Evolutionary conservation across 1,139 yeast species (phyloP).

Genomic region (Meyerozyma athensensis): DNA sequence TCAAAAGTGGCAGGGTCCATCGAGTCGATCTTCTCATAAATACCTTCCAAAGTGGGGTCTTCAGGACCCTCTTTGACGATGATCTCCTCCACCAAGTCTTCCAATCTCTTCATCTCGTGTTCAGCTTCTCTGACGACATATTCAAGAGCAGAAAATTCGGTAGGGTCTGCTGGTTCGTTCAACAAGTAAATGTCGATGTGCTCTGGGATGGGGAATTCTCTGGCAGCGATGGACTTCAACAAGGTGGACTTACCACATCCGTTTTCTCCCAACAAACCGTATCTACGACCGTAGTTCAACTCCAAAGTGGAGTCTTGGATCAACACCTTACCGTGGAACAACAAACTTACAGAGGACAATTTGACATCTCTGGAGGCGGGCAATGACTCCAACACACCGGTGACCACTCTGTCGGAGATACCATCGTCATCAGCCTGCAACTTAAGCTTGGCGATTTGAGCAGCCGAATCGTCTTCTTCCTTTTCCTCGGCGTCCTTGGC

Average conservation of each 20-base stretch:
- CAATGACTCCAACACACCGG: conserved; percentile 92
- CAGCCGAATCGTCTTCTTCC: conserved; percentile 60
- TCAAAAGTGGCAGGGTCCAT: conserved; percentile 97
- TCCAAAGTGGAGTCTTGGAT: conserved; percentile 89
- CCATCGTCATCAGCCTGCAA: conserved; percentile 93
- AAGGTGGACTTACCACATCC: conserved; percentile 99
- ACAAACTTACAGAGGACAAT: conserved; percentile 80
- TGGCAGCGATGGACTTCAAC: conserved; percentile 85
- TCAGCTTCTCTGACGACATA: conserved; percentile 98
- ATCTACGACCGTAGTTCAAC: conserved; percentile 95
- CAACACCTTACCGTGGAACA: conserved; percentile 96
- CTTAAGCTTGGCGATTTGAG: conserved; percentile 80
- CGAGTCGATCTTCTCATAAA: conserved; percentile 92
- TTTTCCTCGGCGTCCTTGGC: conserved; percentile 56
- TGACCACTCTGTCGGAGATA: conserved; percentile 92
- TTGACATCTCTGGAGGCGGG: conserved; percentile 92
- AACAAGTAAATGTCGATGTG: conserved; percentile 84
- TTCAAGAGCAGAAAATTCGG: conserved; percentile 88
- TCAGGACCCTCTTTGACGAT: conserved; percentile 94
- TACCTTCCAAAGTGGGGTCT: conserved; percentile 74
- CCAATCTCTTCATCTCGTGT: conserved; percentile 83
- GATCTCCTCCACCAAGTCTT: conserved; percentile 84
- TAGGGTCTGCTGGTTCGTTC: conserved; percentile 96
- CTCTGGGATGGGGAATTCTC: conserved; percentile 95
- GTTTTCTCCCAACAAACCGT: conserved; percentile 94